Evolutionary conservation across 2,329 filamentous ascomycete species (phyloP).

Genomic region (Aspergillus phoenicis): DNA sequence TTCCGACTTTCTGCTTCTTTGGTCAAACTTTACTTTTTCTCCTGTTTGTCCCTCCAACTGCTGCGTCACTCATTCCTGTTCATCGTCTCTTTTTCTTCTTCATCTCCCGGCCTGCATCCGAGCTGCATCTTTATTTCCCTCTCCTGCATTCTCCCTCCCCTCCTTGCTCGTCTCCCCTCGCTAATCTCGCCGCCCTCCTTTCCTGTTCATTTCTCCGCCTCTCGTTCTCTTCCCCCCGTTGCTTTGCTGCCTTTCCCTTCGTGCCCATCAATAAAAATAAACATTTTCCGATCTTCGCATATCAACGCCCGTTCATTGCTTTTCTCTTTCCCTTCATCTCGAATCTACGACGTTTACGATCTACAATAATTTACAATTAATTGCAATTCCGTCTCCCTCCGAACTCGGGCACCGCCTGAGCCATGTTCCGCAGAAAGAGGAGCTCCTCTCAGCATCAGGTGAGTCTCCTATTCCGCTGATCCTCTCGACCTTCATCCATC

Average conservation of each 20-base stretch:
- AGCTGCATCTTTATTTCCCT: background rate
- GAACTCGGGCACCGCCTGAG: slow-evolving; percentile 11
- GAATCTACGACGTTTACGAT: slow-evolving; percentile 5
- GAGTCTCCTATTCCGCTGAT: slow-evolving; percentile 14
- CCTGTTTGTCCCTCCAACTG: background rate
- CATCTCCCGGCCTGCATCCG: background rate
- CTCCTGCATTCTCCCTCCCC: background rate
- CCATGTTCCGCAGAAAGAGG: slow-evolving; percentile 47
- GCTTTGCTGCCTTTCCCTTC: background rate
- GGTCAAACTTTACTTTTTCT: background rate
- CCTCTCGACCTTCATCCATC: background rate
- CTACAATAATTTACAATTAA: background rate
- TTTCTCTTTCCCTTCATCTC: background rate
- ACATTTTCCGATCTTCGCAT: background rate
- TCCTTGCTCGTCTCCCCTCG: slow-evolving; percentile 3
- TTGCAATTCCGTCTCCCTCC: slow-evolving; percentile 8
- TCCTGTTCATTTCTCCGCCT: slow-evolving; percentile 8
- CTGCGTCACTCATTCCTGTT: background rate
- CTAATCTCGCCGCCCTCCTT: background rate
- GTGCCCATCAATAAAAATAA: background rate
- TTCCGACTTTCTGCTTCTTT: background rate
- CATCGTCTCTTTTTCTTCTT: background rate
- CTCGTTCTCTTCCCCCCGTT: background rate
- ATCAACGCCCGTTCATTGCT: slow-evolving; percentile 7
- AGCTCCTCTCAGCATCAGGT: slow-evolving; percentile 46